Evolutionary conservation across 345 rosid genomes (phyloP).

Genomic region (Dovyalis caffra): DNA sequence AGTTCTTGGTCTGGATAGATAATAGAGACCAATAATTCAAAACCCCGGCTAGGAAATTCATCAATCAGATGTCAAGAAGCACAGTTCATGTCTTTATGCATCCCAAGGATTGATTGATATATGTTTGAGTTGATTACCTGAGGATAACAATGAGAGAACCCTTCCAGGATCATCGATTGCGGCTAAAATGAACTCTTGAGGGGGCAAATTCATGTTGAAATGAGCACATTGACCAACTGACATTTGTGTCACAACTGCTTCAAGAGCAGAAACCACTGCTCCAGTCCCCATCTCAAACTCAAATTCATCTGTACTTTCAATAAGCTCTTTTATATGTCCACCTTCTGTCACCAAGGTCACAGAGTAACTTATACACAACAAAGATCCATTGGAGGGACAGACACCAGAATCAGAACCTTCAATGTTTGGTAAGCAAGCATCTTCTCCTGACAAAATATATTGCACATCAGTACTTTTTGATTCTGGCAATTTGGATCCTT

Average conservation of each 20-base stretch:
- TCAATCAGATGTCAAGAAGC: slow-evolving; percentile 11
- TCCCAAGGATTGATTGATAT: slow-evolving; percentile 10
- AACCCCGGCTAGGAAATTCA: slow-evolving; percentile 10
- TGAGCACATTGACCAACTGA: slow-evolving; percentile 78
- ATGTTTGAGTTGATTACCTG: slow-evolving; percentile 44
- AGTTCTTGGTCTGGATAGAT: neutral
- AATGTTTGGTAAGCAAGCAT: slow-evolving; percentile 31
- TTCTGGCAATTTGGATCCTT: slow-evolving; percentile 30
- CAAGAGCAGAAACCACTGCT: slow-evolving; percentile 57
- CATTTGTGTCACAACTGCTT: slow-evolving; percentile 67
- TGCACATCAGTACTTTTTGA: slow-evolving; percentile 16
- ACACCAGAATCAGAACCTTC: slow-evolving; percentile 65
- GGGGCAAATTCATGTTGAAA: slow-evolving; percentile 40
- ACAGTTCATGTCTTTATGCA: neutral
- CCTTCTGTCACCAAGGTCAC: slow-evolving; percentile 47
- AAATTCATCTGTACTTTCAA: slow-evolving; percentile 79
- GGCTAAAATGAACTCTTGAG: slow-evolving; percentile 62
- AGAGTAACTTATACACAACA: slow-evolving; percentile 61
- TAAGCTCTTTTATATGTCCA: slow-evolving; percentile 52
- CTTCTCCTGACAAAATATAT: slow-evolving; percentile 25
- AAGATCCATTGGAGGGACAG: slow-evolving; percentile 55
- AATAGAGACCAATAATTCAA: slow-evolving; percentile 5
- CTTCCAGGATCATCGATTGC: slow-evolving; percentile 49
- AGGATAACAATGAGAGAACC: slow-evolving; percentile 39
- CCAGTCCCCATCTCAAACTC: slow-evolving; percentile 92